A percentile compares a stretch with the other conserved stretches of the same genome.
These are phyloP conservation scores for Ananas comosus DNA, from an alignment of 176 grass and related monocot species.

Conservation along the genomic window DNA sequence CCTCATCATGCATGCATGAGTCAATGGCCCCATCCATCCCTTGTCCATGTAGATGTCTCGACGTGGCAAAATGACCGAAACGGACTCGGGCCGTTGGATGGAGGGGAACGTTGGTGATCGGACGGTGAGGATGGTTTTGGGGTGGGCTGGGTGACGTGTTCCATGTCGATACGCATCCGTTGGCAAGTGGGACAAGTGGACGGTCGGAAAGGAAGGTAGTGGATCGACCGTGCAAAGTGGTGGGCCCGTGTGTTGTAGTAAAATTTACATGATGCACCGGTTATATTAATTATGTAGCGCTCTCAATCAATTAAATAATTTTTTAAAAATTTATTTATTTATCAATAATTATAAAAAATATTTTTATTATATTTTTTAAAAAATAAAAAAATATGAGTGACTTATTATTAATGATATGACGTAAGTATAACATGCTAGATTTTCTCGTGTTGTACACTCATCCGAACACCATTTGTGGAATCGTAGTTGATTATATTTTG, in stretches of 20 bases:
- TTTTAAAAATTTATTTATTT: no score
- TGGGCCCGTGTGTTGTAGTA: neutral
- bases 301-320: no score
- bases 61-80: neutral
- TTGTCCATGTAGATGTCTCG: neutral
- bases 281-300: no score
- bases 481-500: no score
- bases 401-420: no score
- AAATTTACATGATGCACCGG: no score
- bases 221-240: neutral
- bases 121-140: neutral
- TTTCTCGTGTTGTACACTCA: no score
- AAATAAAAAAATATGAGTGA: no score
- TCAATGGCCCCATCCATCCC: neutral
- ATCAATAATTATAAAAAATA: no score
- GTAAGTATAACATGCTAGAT: no score
- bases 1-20: neutral
- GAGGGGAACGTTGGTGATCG: neutral
- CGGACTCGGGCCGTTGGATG: neutral
- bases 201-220: slow-evolving; percentile 16
- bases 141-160: slow-evolving; percentile 9
- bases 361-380: no score
- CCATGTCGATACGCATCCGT: slow-evolving; percentile 10
- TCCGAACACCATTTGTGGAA: neutral
- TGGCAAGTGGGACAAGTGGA: slow-evolving; percentile 19